phyloP scores from a whole-genome alignment of 345 rosid species.

The Lagerstroemia speciosa region DNA sequence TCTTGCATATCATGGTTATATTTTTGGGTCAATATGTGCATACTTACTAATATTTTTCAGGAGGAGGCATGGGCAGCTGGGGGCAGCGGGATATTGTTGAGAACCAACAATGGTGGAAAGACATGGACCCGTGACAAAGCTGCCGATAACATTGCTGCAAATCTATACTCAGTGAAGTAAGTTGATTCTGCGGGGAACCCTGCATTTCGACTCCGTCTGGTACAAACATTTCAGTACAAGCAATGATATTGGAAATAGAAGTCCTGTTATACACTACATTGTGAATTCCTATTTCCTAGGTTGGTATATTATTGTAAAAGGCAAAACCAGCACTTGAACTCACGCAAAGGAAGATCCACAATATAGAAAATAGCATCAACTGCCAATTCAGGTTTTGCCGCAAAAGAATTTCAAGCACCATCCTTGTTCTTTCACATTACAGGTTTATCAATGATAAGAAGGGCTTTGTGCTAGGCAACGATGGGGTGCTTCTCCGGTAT shows the following conservation, averaged over 20 bases:
- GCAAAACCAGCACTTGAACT: neutral
- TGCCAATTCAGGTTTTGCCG: neutral
- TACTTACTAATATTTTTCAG: constrained; percentile 15
- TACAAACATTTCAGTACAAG: neutral
- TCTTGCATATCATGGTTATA: neutral
- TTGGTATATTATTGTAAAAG: neutral
- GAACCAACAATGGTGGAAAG: constrained; percentile 88
- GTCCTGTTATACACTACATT: neutral
- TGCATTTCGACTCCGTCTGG: neutral
- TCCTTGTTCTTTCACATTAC: constrained; percentile 6
- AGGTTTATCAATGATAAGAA: constrained; percentile 76
- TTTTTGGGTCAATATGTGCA: neutral
- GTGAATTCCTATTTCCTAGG: neutral
- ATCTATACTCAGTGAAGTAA: constrained; percentile 91
- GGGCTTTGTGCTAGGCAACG: constrained; percentile 86
- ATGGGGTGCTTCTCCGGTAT: constrained; percentile 92
- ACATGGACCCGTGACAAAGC: constrained; percentile 94
- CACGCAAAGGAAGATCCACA: neutral
- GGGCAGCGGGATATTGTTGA: constrained; percentile 81
- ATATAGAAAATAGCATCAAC: neutral
- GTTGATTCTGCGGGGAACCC: constrained; percentile 10
- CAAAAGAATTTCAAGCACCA: neutral
- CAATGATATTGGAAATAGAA: neutral
- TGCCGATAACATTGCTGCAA: constrained; percentile 93
- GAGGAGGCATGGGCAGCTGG: constrained; percentile 99